Percentiles rank a stretch among this genome's conserved stretches.
Conservation (phyloP, 176 grass and related monocot species). For the Saccharum spontaneum region DNA sequence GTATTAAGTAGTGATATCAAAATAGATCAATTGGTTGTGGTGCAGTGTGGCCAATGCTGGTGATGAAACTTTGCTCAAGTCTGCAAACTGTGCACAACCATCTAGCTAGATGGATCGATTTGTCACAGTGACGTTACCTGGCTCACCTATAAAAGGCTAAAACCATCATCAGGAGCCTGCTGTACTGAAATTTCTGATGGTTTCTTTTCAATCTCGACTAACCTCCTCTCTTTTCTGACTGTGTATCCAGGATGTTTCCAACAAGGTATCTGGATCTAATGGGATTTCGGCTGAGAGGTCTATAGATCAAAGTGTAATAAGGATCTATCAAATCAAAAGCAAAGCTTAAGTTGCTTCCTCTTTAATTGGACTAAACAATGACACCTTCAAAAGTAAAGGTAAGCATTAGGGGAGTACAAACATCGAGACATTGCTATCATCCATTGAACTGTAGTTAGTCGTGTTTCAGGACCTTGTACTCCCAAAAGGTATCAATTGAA, state of each 20-base stretch:
- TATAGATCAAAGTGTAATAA: conserved; percentile 13
- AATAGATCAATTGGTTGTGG: not conserved
- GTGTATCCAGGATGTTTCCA: conserved; percentile 41
- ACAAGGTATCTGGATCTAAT: not conserved
- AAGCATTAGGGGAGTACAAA: not conserved
- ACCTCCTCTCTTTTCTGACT: not conserved
- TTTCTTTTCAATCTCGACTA: not conserved
- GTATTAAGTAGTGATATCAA: not conserved
- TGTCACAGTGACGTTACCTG: not conserved
- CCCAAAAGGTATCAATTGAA: conserved; percentile 25
- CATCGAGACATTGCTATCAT: not conserved
- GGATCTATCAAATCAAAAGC: conserved; percentile 30
- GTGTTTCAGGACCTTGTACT: conserved; percentile 27
- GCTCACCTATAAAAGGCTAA: not conserved
- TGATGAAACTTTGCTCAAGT: not conserved
- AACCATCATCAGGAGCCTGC: not conserved
- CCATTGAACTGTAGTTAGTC: conserved; percentile 7
- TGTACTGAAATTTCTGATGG: not conserved
- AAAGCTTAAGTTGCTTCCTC: conserved; percentile 43
- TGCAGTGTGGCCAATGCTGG: not conserved
- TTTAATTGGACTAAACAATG: conserved; percentile 16
- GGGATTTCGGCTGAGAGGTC: not conserved
- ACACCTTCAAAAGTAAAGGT: conserved; percentile 21
- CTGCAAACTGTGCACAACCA: not conserved
- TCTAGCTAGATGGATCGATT: not conserved